phyloP scores from a whole-genome alignment of 2,329 filamentous ascomycete genomes.

The Bretziella fagacearum region DNA sequence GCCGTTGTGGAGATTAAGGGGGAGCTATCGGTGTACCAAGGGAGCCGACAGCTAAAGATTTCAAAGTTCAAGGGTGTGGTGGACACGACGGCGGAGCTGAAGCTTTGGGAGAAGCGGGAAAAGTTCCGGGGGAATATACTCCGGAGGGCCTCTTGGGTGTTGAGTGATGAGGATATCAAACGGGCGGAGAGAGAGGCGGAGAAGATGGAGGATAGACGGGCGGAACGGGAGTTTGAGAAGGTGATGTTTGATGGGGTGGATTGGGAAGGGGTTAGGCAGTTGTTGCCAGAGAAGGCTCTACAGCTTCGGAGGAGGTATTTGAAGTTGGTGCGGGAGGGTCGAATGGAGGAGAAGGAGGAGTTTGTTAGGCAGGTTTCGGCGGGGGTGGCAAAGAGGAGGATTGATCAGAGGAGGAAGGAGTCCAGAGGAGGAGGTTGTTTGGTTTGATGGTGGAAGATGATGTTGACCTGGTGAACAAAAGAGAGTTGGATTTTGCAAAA shows the following conservation, averaged over 20 bases:
- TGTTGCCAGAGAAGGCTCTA: constrained; percentile 11
- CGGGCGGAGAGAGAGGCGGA: not conserved
- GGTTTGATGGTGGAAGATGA: no score
- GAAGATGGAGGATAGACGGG: constrained; percentile 27
- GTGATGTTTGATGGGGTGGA: constrained; percentile 14
- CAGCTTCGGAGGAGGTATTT: not conserved
- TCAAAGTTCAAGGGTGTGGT: constrained; percentile 31
- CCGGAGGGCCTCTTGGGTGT: constrained; percentile 36
- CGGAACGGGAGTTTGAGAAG: constrained; percentile 10
- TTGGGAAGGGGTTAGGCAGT: constrained; percentile 15
- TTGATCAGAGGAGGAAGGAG: not conserved
- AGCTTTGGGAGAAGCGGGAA: constrained; percentile 39
- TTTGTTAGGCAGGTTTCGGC: constrained; percentile 1
- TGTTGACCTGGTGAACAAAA: no score
- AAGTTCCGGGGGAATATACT: constrained; percentile 31
- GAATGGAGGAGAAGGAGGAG: not conserved
- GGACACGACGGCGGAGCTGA: constrained; percentile 39
- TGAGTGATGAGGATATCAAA: constrained; percentile 32
- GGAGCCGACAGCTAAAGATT: constrained; percentile 34
- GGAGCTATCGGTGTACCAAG: constrained; percentile 29
- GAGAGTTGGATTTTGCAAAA: no score
- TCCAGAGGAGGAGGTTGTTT: not conserved
- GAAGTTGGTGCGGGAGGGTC: not conserved
- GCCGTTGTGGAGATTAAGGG: constrained; percentile 42
- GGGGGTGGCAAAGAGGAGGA: not conserved